A percentile compares a stretch with the other conserved stretches of the same genome.
These are phyloP conservation scores for Linum trigynum DNA, from an alignment of 345 rosid species.

Conservation along the genomic window DNA sequence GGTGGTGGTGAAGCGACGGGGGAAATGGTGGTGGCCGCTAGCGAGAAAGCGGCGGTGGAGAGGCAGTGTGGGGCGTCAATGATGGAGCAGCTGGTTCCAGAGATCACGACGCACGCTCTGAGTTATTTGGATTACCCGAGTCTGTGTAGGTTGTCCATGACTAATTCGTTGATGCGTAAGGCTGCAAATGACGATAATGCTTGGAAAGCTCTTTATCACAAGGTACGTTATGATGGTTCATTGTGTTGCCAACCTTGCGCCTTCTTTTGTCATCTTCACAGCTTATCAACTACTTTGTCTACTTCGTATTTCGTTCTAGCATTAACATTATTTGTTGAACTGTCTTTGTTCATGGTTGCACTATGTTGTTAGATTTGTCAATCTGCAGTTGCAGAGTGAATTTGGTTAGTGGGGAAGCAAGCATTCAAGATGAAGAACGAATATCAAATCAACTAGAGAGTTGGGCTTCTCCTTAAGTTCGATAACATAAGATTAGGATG, in stretches of 20 bases:
- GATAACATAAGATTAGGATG: background rate
- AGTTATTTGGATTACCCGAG: slow-evolving; percentile 97
- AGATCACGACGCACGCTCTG: slow-evolving; percentile 94
- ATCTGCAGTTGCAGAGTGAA: background rate
- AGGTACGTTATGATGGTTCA: slow-evolving; percentile 33
- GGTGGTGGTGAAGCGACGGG: slow-evolving; percentile 20
- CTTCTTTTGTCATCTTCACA: too few species aligned
- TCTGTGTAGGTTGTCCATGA: slow-evolving; percentile 91
- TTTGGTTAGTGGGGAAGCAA: background rate
- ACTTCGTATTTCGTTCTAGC: background rate
- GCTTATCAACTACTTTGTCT: too few species aligned
- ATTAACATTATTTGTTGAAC: background rate
- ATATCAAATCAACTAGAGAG: background rate
- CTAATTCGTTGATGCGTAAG: slow-evolving; percentile 91
- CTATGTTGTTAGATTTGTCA: background rate
- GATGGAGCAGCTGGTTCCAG: slow-evolving; percentile 99
- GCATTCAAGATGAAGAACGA: background rate
- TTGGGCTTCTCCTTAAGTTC: background rate
- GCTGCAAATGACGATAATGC: slow-evolving; percentile 99
- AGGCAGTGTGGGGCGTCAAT: slow-evolving; percentile 74
- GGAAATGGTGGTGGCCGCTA: slow-evolving; percentile 16
- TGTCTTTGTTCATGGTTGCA: background rate
- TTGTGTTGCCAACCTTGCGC: background rate
- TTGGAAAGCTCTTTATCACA: slow-evolving; percentile 95
- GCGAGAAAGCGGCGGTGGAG: slow-evolving; percentile 28